These are phyloP conservation scores for Fusarium mexicanum DNA, from an alignment of 2,329 filamentous ascomycete species.

Conservation along the genomic window DNA sequence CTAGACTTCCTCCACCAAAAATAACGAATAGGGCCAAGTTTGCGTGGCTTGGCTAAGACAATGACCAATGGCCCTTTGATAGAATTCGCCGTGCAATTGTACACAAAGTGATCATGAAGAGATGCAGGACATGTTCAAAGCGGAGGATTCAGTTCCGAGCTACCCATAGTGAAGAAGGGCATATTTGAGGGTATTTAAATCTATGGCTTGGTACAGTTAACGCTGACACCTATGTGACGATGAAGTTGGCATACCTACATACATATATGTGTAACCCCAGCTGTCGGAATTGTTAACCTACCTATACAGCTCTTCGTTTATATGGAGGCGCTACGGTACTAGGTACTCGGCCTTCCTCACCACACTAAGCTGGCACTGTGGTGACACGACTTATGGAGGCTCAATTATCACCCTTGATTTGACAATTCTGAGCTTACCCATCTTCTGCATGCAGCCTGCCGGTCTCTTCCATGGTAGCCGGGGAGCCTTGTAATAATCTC, in stretches of 20 bases:
- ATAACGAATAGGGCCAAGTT: slow-evolving; percentile 43
- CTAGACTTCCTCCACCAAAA: slow-evolving; percentile 50
- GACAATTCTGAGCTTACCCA: neutral
- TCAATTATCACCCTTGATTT: neutral
- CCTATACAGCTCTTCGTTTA: neutral
- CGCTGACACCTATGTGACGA: neutral
- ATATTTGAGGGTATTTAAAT: neutral
- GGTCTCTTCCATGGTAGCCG: neutral
- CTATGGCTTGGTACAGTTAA: neutral
- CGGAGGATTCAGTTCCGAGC: neutral
- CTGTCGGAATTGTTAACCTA: neutral
- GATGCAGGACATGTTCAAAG: neutral
- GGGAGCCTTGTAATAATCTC: neutral
- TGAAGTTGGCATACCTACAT: neutral
- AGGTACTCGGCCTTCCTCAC: neutral
- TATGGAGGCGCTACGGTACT: neutral
- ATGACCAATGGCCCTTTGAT: slow-evolving; percentile 15
- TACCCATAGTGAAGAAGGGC: neutral
- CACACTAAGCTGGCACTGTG: neutral
- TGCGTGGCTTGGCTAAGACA: slow-evolving; percentile 45
- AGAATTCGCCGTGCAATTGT: neutral
- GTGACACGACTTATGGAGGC: neutral
- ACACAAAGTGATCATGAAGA: neutral
- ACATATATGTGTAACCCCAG: neutral
- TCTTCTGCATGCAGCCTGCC: slow-evolving; percentile 4